Base-by-base conservation (phyloP, 163 green algal genomes). In the Prototheca wickerhamii region DNA sequence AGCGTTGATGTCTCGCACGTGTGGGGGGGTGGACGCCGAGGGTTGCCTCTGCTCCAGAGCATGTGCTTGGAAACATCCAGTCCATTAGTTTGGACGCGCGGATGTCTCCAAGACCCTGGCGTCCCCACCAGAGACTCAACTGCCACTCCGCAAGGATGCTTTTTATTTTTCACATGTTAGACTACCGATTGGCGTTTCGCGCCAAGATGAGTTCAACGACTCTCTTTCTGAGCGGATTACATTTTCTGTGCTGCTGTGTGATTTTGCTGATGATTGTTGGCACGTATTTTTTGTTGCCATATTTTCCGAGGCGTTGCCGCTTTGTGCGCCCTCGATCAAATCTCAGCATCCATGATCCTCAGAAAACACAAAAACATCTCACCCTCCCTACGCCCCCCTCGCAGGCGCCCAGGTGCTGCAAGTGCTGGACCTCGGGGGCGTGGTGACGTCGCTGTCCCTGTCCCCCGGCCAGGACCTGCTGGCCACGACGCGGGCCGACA, bases 391-490 rank as follows among this genome's bases (percentile, higher is more conserved):
- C n/a, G n/a, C n/a, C n/a, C 35, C 42, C 52, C 35, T 37, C 67
- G 66, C 71, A 71, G 72, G 63, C 23, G 59, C 68, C 10, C 43
- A 43, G 53, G 12, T 69, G 63, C 55, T 77, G 31, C 80, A 95
- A 75, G 79, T 86, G 8, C 77, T 98, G 80, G 67, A 68, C 20
- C 63, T 95, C 59, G 85, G 80, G 12, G 52, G 68, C 0, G 73
- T 84, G 28, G 78, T 95, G 20, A 90, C 83, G 31, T 77, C 67
- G 2, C 63, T 97, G 3, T 82, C 73, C 35, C 79, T 97, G 31
- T 84, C 78, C 3, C 88, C 91, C 18, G 54, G 49, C 33, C 77
- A 84, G 67, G 90, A 95, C 65, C 63, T 96, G 67, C 81, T 97
- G 44, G 91, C 89, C 50, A 97, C 91, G 18, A 76, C 78, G 1